Evolutionary conservation across 257 asterid genomes (phyloP).

Genomic region (Nicotiana obtusifolia): DNA sequence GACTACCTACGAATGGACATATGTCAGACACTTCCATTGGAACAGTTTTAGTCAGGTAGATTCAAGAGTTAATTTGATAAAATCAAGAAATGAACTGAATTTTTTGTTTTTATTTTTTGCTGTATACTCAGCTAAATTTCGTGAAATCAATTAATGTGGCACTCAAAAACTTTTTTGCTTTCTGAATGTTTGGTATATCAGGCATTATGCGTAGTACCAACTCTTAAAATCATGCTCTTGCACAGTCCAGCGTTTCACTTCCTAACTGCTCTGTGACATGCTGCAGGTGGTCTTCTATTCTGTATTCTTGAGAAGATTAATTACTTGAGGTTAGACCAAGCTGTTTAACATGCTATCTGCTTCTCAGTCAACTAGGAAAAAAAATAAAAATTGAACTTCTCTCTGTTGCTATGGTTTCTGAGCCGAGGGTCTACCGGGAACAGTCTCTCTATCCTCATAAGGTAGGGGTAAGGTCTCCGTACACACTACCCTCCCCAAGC

Average conservation of each 20-base stretch:
- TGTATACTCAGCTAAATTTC: neutral
- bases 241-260: neutral
- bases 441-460: too few relatives aligned
- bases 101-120: neutral
- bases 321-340: slow-evolving; percentile 3
- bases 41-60: neutral
- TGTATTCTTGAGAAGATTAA: neutral
- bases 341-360: neutral
- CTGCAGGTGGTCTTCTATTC: slow-evolving; percentile 7
- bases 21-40: neutral
- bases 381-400: neutral
- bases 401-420: neutral
- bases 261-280: neutral
- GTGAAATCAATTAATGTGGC: neutral
- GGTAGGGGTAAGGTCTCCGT: too few relatives aligned
- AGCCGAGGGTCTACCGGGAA: too few relatives aligned
- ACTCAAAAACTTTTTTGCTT: neutral
- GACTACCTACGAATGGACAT: neutral
- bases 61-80: neutral
- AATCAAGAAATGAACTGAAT: neutral
- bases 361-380: neutral
- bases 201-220: neutral
- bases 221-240: neutral
- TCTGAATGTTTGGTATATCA: neutral
- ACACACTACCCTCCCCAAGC: too few relatives aligned